phyloP scores from a whole-genome alignment of 2,329 filamentous ascomycete species.

The Sporothrix variecibatus region DNA sequence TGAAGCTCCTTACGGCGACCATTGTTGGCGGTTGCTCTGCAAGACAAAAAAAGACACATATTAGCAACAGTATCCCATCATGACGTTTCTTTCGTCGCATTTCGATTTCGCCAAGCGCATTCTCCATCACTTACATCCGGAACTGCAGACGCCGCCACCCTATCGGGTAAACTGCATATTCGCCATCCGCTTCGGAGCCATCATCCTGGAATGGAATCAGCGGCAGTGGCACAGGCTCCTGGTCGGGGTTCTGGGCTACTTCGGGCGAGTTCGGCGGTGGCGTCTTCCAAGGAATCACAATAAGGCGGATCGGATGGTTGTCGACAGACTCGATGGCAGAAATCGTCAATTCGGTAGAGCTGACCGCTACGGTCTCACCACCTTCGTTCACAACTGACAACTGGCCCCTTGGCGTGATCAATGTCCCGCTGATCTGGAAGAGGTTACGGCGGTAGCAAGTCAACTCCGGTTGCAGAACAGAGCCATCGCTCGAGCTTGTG shows the following conservation, averaged over 20 bases:
- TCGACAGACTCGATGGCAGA: conserved; percentile 95
- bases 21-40: conserved; percentile 90
- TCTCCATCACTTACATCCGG: conserved; percentile 62
- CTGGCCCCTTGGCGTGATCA: conserved; percentile 76
- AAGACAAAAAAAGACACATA: neutral
- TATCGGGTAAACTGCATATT: conserved; percentile 88
- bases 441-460: conserved; percentile 95
- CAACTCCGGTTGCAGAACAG: conserved; percentile 71
- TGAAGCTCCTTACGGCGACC: conserved; percentile 91
- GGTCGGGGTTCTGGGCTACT: conserved; percentile 66
- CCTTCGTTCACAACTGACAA: conserved; percentile 81
- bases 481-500: conserved; percentile 60
- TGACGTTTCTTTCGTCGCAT: neutral
- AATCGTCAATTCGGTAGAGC: conserved; percentile 80
- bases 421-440: conserved; percentile 90
- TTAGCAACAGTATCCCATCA: neutral
- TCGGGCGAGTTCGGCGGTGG: conserved; percentile 77
- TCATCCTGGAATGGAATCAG: conserved; percentile 68
- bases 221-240: conserved; percentile 82
- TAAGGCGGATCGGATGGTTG: conserved; percentile 86
- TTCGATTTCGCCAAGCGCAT: neutral
- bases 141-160: conserved; percentile 95
- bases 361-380: conserved; percentile 80
- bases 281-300: conserved; percentile 97
- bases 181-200: conserved; percentile 63